Evolutionary conservation across 805 yeast species (phyloP).

Genomic region (Candida chilensis): DNA sequence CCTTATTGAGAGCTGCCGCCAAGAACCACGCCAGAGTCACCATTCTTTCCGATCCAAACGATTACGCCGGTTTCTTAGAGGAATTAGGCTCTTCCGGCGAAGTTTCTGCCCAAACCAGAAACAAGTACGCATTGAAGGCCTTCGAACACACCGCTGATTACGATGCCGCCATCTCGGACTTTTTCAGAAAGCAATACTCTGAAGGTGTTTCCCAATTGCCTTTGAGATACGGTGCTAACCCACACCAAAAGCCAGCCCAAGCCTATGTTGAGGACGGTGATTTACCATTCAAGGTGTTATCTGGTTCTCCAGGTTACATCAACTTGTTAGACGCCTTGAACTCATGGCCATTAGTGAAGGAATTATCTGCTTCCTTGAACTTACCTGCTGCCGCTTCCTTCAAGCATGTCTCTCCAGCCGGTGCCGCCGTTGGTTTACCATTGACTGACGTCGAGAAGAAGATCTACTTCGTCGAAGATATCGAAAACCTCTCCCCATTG

Average conservation of each 20-base stretch:
- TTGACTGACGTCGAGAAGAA: slow-evolving; percentile 86
- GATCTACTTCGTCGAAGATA: slow-evolving; percentile 89
- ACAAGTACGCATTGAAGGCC: slow-evolving; percentile 87
- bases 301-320: slow-evolving; percentile 97
- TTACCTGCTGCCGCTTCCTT: slow-evolving; percentile 98
- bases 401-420: slow-evolving; percentile 99
- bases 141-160: slow-evolving; percentile 98
- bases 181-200: slow-evolving; percentile 93
- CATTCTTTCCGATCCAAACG: slow-evolving; percentile 89
- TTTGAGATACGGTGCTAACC: slow-evolving; percentile 96
- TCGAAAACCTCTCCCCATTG: slow-evolving; percentile 90
- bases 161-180: slow-evolving; percentile 92
- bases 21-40: slow-evolving; percentile 96
- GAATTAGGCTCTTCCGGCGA: slow-evolving; percentile 74
- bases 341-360: slow-evolving; percentile 98
- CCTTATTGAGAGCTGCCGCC: slow-evolving; percentile 96
- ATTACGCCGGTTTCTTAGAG: slow-evolving; percentile 78
- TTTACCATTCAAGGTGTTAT: slow-evolving; percentile 87
- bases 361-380: slow-evolving; percentile 86
- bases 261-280: slow-evolving; percentile 83
- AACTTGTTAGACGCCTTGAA: slow-evolving; percentile 93
- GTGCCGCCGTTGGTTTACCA: slow-evolving; percentile 96
- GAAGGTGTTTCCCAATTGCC: slow-evolving; percentile 87
- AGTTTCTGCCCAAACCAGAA: slow-evolving; percentile 64
- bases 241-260: slow-evolving; percentile 99